Evolutionary conservation across 352 stramenopile species (phyloP).

Genomic region (Phytophthora capsici): DNA sequence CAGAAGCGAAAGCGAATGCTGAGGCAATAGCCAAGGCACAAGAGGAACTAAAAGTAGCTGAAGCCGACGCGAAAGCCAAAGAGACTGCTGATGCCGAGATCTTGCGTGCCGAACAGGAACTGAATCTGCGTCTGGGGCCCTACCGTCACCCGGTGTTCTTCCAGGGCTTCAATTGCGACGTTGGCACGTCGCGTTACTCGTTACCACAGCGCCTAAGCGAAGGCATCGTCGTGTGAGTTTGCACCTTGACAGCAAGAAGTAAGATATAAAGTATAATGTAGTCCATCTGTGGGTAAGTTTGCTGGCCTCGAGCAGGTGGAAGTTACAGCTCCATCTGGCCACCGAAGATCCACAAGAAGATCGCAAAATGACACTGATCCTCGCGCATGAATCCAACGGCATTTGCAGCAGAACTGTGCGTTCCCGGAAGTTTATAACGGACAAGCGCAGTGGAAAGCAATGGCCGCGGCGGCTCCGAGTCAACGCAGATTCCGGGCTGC

Average conservation of each 20-base stretch:
- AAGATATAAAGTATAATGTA: slow-evolving; percentile 33
- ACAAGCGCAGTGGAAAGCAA: slow-evolving; percentile 8
- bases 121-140: slow-evolving; percentile 30
- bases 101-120: slow-evolving; percentile 31
- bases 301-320: background rate
- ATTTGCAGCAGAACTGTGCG: slow-evolving; percentile 10
- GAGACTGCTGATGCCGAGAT: slow-evolving; percentile 27
- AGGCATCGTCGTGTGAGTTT: slow-evolving; percentile 27
- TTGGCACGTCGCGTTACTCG: slow-evolving; percentile 33
- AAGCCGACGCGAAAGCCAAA: slow-evolving; percentile 16
- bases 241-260: slow-evolving; percentile 11
- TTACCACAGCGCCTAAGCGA: slow-evolving; percentile 16
- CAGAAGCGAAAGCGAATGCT: slow-evolving; percentile 10
- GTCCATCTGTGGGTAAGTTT: background rate
- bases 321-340: background rate
- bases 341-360: slow-evolving; percentile 9
- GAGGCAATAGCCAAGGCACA: slow-evolving; percentile 8
- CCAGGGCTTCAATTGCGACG: slow-evolving; percentile 37
- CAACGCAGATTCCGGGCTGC: slow-evolving; percentile 6
- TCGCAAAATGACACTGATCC: slow-evolving; percentile 13
- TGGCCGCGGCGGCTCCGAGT: slow-evolving; percentile 8
- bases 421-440: slow-evolving; percentile 24
- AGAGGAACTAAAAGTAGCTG: slow-evolving; percentile 5
- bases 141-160: slow-evolving; percentile 50
- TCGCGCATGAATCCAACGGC: slow-evolving; percentile 7